Percentiles rank a stretch among this genome's conserved stretches.
Conservation (phyloP, 2,329 filamentous ascomycete genomes). For the Neofusicoccum sp. region DNA sequence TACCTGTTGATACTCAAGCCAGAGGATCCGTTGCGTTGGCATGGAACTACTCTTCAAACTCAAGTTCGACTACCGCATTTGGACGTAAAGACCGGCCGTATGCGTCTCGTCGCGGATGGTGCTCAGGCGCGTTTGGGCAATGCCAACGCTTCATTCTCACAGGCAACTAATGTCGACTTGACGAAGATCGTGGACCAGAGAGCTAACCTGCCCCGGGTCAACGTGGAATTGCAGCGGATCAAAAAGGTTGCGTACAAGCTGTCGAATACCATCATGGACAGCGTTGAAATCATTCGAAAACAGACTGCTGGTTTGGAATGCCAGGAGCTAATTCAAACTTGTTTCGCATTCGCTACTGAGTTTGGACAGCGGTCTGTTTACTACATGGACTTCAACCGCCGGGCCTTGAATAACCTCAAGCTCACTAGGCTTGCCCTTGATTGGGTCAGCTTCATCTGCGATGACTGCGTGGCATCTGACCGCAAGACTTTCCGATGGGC, state of each 20-base stretch:
- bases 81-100: slow-evolving; percentile 82
- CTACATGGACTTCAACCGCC: slow-evolving; percentile 93
- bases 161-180: slow-evolving; percentile 79
- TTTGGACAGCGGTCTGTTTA: slow-evolving; percentile 93
- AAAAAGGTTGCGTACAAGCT: slow-evolving; percentile 95
- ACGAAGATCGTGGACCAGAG: slow-evolving; percentile 89
- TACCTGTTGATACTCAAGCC: slow-evolving; percentile 86
- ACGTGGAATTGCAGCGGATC: slow-evolving; percentile 87
- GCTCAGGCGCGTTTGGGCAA: slow-evolving; percentile 76
- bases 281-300: slow-evolving; percentile 86
- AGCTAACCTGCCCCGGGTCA: slow-evolving; percentile 91
- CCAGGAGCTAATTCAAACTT: slow-evolving; percentile 95
- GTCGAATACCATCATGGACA: slow-evolving; percentile 98
- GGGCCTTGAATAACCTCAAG: slow-evolving; percentile 96
- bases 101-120: slow-evolving; percentile 86
- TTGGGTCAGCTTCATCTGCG: slow-evolving; percentile 97
- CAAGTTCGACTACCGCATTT: slow-evolving; percentile 75
- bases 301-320: slow-evolving; percentile 85
- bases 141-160: slow-evolving; percentile 76
- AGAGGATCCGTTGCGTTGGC: slow-evolving; percentile 78
- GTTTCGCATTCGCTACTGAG: slow-evolving; percentile 98
- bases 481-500: slow-evolving; percentile 97
- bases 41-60: slow-evolving; percentile 72
- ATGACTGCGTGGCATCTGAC: slow-evolving; percentile 92
- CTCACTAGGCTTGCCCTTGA: slow-evolving; percentile 90